phyloP scores from a whole-genome alignment of 2,329 filamentous ascomycete genomes.

The Penicillium sp. region DNA sequence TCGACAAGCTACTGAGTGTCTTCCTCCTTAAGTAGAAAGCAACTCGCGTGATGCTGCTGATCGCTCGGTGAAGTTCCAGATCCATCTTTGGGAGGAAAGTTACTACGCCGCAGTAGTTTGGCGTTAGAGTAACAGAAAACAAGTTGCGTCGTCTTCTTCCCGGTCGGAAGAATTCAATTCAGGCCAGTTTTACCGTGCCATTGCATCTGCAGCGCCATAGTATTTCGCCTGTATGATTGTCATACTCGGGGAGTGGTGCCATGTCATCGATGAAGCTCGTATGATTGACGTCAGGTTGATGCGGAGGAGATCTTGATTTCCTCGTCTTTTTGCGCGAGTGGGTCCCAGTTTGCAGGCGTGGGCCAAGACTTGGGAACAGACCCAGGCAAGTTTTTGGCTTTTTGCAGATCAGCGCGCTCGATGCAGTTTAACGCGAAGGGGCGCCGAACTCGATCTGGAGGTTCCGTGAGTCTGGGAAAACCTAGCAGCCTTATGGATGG shows the following conservation, averaged over 20 bases:
- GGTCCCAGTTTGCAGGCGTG: constrained; percentile 7
- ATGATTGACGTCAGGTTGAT: constrained; percentile 26
- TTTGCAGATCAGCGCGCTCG: constrained; percentile 25
- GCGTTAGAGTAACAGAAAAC: neutral
- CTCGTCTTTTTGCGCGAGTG: neutral
- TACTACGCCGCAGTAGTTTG: constrained; percentile 11
- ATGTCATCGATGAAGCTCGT: constrained; percentile 14
- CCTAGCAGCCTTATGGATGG: constrained; percentile 20
- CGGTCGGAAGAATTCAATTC: neutral
- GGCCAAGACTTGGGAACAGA: constrained; percentile 28
- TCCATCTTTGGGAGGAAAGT: neutral
- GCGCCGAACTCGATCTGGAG: constrained; percentile 14
- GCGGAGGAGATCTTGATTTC: constrained; percentile 14
- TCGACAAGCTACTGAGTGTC: neutral
- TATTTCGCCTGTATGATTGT: neutral
- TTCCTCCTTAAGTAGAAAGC: neutral
- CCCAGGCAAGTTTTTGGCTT: constrained; percentile 11
- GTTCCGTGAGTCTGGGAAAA: constrained; percentile 15
- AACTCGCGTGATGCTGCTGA: constrained; percentile 7
- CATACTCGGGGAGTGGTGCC: constrained; percentile 11
- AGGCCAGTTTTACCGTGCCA: neutral
- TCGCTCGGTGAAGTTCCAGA: constrained; percentile 2
- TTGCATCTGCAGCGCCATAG: constrained; percentile 4
- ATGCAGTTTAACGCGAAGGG: constrained; percentile 22
- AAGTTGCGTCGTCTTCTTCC: neutral